Conservation (phyloP, 441 rosid genomes). For the Bocquillonia castaneifolia region DNA sequence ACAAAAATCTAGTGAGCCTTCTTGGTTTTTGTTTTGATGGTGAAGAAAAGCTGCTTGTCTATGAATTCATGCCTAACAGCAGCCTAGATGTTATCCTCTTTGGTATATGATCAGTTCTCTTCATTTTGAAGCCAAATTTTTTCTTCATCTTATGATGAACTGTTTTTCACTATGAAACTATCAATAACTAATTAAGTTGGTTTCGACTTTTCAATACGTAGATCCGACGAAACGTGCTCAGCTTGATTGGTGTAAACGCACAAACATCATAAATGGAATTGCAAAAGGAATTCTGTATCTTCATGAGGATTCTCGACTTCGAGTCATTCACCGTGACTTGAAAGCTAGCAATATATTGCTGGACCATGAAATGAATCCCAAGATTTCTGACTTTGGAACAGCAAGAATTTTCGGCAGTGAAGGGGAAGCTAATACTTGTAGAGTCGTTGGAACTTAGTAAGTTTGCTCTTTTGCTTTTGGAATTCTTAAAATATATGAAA, state of each 20-base stretch:
- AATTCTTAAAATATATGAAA: background rate
- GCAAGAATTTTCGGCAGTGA: constrained; percentile 36
- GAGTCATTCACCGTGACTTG: constrained; percentile 39
- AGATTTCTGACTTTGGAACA: constrained; percentile 47
- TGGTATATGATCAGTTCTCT: constrained; percentile 23
- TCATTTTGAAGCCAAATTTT: background rate
- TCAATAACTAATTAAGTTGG: no score
- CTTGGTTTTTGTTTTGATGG: constrained; percentile 33
- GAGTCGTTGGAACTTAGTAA: constrained; percentile 39
- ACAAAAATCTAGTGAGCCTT: constrained; percentile 37
- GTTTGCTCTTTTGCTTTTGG: background rate
- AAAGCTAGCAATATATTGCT: constrained; percentile 39
- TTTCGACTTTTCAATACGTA: constrained; percentile 11
- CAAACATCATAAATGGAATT: constrained; percentile 33
- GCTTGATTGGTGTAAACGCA: constrained; percentile 31
- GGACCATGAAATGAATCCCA: constrained; percentile 37
- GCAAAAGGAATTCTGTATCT: constrained; percentile 42
- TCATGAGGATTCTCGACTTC: constrained; percentile 40
- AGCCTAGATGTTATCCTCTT: constrained; percentile 39
- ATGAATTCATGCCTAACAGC: constrained; percentile 37
- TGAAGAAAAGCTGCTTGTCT: constrained; percentile 34
- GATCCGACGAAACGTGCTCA: constrained; percentile 26
- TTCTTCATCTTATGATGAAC: background rate
- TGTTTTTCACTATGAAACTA: no score
- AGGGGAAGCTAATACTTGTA: constrained; percentile 30